Evolutionary conservation across 108 stramenopile species (phyloP).

Genomic region (Poteriospumella lacustris): DNA sequence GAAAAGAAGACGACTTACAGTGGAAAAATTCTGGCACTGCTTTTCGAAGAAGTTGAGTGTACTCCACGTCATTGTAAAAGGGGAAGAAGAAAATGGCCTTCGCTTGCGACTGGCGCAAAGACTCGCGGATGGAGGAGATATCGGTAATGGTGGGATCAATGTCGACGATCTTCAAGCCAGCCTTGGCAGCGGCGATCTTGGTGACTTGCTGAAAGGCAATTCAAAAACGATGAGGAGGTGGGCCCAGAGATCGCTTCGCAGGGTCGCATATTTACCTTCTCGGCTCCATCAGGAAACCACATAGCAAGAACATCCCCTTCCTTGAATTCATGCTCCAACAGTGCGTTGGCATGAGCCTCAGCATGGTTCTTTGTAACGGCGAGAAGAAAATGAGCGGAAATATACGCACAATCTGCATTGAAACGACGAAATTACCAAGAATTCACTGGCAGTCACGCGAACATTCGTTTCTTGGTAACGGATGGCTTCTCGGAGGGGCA

Average conservation of each 20-base stretch:
- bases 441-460: no score
- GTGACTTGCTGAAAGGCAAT: not conserved
- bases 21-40: conserved; percentile 1
- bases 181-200: not conserved
- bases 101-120: not conserved
- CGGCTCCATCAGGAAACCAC: not conserved
- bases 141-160: not conserved
- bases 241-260: no score
- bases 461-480: no score
- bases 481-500: no score
- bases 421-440: no score
- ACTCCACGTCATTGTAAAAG: not conserved
- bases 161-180: not conserved
- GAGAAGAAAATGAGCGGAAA: no score
- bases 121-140: not conserved
- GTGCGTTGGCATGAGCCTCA: conserved; percentile 4
- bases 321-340: conserved; percentile 1
- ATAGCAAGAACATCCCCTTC: not conserved
- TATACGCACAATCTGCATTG: no score
- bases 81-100: not conserved
- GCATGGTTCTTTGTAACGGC: not conserved
- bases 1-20: not conserved
- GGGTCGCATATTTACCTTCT: no score
- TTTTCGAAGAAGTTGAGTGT: not conserved
- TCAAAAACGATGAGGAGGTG: not conserved